Base-by-base conservation (phyloP, 768 basidiomycete genomes). In the Ramaria rubella region DNA sequence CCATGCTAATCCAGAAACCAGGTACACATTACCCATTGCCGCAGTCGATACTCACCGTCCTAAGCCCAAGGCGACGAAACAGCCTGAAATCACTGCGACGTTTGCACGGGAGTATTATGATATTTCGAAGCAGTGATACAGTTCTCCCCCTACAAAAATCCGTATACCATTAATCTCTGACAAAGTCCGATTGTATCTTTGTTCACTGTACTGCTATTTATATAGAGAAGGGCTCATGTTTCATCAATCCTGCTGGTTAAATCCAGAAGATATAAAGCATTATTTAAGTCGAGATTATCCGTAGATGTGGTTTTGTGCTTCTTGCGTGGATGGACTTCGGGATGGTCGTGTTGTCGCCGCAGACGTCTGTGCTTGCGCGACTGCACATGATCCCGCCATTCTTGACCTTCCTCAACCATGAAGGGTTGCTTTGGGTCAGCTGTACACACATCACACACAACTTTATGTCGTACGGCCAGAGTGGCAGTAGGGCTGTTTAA, bases 31-130 rank as follows among this genome's bases (percentile, higher is more conserved):
- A 3, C 93, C 94, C 9, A 97, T 98, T 64, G 78, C 77, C 24
- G 95, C 95, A 1, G 95, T 98, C 26, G 90, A 98, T 70, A 98
- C 94, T 1, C 93, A 95, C 69, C 83, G 94, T 49, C 81, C 83
- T 11, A 81, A 81, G 62, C 74, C 79, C 53, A 40, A 70, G 46
- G 27, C 57, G n/a, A 17, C 52, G 24, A 44, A 61, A 38, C 62
- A 66, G 4, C 7, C 43, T 17, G 65, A 71, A 27, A 52, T 59
- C 9, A 66, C 62, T 21, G 50, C 48, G 11, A 55, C 61, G 14
- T 31, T 64, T n/a, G 60, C 59, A n/a, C 67, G 75, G 55, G 72
- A 77, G 50, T 75, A 75, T 58, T 75, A 61, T 45, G 59, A 54
- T 44, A n/a, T 4, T 4, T 48, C 15, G 17, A 11, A 5, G 34